phyloP scores from a whole-genome alignment of 179 eudicot species.

The Spergularia azorica region DNA sequence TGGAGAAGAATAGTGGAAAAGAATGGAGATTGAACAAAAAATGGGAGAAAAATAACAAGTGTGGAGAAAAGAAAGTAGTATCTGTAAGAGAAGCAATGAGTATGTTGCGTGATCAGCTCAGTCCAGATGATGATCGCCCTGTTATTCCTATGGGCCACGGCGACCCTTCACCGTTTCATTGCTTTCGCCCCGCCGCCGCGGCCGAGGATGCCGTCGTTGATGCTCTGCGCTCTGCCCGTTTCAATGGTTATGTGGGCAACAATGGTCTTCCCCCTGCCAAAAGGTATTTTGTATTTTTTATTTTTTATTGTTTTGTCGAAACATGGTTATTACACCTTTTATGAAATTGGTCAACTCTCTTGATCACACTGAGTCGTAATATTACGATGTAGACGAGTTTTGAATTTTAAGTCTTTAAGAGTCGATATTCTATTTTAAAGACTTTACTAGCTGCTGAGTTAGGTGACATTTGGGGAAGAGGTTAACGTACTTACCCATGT shows the following conservation, averaged over 20 bases:
- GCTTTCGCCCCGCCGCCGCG: slow-evolving; percentile 27
- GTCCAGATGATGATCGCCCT: slow-evolving; percentile 23
- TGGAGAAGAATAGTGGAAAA: slow-evolving; percentile 1
- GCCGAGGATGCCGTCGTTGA: slow-evolving; percentile 35
- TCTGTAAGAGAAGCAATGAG: slow-evolving; percentile 12
- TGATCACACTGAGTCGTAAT: not conserved
- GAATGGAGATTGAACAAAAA: slow-evolving; percentile 25
- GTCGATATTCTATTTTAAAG: not conserved
- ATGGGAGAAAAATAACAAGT: not conserved
- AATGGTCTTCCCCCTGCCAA: slow-evolving; percentile 30
- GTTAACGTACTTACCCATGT: too few relatives aligned
- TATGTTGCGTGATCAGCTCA: slow-evolving; percentile 14
- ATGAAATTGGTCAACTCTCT: too few relatives aligned
- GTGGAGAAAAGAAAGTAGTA: slow-evolving; percentile 1
- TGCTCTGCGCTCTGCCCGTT: slow-evolving; percentile 28
- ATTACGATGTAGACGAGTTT: not conserved
- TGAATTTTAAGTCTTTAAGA: not conserved
- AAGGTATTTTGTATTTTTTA: slow-evolving; percentile 13
- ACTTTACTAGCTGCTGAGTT: not conserved
- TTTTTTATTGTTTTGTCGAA: too few relatives aligned
- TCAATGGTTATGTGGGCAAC: slow-evolving; percentile 26
- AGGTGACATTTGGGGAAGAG: too few relatives aligned
- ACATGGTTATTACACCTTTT: too few relatives aligned
- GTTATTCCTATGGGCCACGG: slow-evolving; percentile 35
- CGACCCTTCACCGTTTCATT: slow-evolving; percentile 41